Base-by-base conservation (phyloP, 2,329 filamentous ascomycete species). In the Talaromyces sp. region DNA sequence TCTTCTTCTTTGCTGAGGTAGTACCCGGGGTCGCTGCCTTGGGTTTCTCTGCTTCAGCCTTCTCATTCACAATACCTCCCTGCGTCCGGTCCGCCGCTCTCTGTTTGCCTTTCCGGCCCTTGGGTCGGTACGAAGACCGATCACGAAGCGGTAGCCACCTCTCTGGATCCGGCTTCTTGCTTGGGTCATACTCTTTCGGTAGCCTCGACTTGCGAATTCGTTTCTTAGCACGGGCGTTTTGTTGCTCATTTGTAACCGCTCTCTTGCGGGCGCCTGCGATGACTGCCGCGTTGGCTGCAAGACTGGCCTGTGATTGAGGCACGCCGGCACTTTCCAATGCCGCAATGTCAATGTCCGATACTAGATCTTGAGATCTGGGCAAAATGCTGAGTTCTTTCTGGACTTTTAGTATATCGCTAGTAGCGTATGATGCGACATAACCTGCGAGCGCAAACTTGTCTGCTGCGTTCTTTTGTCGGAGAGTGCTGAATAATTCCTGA, bases 71-170 rank as follows among this genome's bases (percentile, higher is more conserved):
- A 13, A 89, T 80, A 58, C 93, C 94, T 67, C 95, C 95, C 76
- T 98, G 95, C 9, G 92, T 97, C 47, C 89, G 82, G 70, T 92
- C 90, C 67, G 85, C 83, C 4, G 87, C 89, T 80, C 90, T 90
- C 84, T 93, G 90, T 84, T 92, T 94, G 63, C 92, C 91, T 84
- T 97, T 96, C 82, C 90, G 93, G 6, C 93, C 93, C 81, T 95
- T 97, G 8, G 93, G 93, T 57, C 90, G 84, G 79, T 97, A 99
- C 47, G 88, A 91, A 71, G 91, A 95, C 65, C 95, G 86, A 76
- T 99, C 95, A 61, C 90, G 88, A 72, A 98, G 83, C 13, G 95
- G 94, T 66, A 99, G 80, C 95, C 95, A 99, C 68, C 95, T 85
- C 79, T 99, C 95, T 0, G 92, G 89, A 76, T 99, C 95, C 39